These are phyloP conservation scores for Carex sylvatica DNA, from an alignment of 202 grass and related monocot genomes.

Conservation along the genomic window DNA sequence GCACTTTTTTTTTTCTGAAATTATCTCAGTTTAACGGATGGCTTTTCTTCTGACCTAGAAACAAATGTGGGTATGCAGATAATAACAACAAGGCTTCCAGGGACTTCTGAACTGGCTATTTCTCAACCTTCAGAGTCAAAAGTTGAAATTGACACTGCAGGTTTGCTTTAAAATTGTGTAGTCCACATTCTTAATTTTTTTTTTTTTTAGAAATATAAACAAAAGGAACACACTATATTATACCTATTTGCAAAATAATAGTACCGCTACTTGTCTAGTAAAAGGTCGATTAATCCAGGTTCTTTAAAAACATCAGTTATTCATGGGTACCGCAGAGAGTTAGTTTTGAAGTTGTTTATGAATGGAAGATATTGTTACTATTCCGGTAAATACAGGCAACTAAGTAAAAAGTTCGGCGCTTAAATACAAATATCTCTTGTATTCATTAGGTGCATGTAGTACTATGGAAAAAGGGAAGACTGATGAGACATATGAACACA, in stretches of 20 bases:
- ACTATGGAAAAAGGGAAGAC: slow-evolving; percentile 2
- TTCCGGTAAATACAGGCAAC: not conserved
- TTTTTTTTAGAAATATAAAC: not conserved
- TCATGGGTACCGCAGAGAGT: not conserved
- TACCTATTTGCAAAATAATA: not conserved
- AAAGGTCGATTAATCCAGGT: not conserved
- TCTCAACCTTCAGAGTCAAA: not conserved
- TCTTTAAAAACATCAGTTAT: not conserved
- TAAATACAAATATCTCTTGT: not conserved
- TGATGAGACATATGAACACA: not conserved
- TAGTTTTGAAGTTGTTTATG: not conserved
- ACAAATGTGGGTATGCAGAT: not conserved
- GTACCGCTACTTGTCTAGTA: not conserved
- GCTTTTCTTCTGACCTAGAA: not conserved
- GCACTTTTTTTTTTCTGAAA: not conserved
- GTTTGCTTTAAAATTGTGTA: not conserved
- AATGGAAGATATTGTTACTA: not conserved
- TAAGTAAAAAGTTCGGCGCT: not conserved
- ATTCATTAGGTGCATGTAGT: not conserved
- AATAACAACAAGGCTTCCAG: not conserved
- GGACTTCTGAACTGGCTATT: not conserved
- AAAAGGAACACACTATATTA: not conserved
- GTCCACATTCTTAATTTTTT: not conserved
- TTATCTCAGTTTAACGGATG: not conserved
- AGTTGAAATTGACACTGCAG: not conserved